Base-by-base conservation (phyloP, 768 basidiomycete genomes). In the Cubamyces lactineus region DNA sequence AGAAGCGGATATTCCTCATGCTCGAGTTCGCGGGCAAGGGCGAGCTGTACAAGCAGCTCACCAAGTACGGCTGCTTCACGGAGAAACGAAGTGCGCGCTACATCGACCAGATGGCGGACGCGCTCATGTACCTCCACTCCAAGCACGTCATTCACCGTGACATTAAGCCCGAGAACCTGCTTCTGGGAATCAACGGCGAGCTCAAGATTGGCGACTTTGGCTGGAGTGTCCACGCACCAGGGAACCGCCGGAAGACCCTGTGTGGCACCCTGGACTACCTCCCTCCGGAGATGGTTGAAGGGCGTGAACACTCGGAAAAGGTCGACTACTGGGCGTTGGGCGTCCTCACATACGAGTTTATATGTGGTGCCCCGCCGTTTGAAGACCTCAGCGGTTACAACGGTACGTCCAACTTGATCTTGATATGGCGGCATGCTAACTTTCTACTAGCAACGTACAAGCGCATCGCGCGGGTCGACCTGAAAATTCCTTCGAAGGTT, bases 141-240 rank as follows among this genome's bases (percentile, higher is more conserved):
- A 99, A 98, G 72, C 96, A 98, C 71, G 95, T 99, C 70, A 99
- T 98, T 53, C 97, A 99, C 74, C 86, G 97, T 34, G 97, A 99
- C 70, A 99, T 99, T 78, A 99, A 99, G 75, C 97, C 97, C 0
- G 96, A 99, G 78, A 99, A 99, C 74, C 76, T 99, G 51, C 82
- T 99, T 34, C 79, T 98, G 13, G 96, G 96, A 12, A 85, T 98
- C 69, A 94, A 95, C 67, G 96, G 96, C 42, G 96, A 98, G 73
- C 80, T 99, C 69, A 98, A 99, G 82, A 96, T 99, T 63, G 97
- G 88, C 3, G 96, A 98, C 75, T 98, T 98, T 74, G 97, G 97
- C 11, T 99, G 97, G 96, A 94, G 90, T 69, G 94, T 97, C 8
- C 96, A 98, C 73, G 96, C 96, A 0, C 96, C 96, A 0, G 86